Conservation (phyloP, 2,329 filamentous ascomycete species). For the Diaporthe longicolla region DNA sequence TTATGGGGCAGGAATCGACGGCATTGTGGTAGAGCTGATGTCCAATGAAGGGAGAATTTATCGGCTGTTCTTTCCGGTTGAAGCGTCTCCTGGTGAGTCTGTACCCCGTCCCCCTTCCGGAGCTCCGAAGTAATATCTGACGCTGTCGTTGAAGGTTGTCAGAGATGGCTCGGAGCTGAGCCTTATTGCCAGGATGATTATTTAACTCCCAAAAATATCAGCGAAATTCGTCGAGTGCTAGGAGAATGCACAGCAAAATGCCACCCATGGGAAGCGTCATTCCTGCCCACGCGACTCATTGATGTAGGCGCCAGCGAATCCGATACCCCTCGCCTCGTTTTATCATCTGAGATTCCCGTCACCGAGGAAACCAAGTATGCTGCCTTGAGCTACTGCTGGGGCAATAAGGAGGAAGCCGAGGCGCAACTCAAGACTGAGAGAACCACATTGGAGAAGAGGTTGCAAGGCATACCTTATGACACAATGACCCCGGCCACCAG, state of each 20-base stretch:
- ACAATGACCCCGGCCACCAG: not conserved
- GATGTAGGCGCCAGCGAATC: not conserved
- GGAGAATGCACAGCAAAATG: not conserved
- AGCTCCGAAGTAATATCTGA: not conserved
- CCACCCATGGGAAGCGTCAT: not conserved
- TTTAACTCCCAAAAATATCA: not conserved
- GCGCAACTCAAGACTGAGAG: not conserved
- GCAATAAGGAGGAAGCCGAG: not conserved
- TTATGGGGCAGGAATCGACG: not conserved
- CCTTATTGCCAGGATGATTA: not conserved
- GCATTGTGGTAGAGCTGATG: not conserved
- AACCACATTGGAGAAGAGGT: not conserved
- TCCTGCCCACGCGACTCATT: conserved; percentile 1
- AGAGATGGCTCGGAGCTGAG: not conserved
- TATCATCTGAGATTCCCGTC: not conserved
- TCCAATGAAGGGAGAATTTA: too few relatives aligned
- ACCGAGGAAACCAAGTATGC: not conserved
- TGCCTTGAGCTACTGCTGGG: conserved; percentile 15
- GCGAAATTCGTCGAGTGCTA: not conserved
- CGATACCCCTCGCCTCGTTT: not conserved
- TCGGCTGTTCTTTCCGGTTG: not conserved
- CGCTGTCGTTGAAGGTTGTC: conserved; percentile 3
- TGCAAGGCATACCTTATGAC: not conserved
- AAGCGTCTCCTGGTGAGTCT: not conserved
- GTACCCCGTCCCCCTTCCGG: fast-evolving